A percentile compares a stretch with the other conserved stretches of the same genome.
These are phyloP conservation scores for Penicillium psychrosexuale DNA, from an alignment of 2,329 filamentous ascomycete species.

Conservation along the genomic window DNA sequence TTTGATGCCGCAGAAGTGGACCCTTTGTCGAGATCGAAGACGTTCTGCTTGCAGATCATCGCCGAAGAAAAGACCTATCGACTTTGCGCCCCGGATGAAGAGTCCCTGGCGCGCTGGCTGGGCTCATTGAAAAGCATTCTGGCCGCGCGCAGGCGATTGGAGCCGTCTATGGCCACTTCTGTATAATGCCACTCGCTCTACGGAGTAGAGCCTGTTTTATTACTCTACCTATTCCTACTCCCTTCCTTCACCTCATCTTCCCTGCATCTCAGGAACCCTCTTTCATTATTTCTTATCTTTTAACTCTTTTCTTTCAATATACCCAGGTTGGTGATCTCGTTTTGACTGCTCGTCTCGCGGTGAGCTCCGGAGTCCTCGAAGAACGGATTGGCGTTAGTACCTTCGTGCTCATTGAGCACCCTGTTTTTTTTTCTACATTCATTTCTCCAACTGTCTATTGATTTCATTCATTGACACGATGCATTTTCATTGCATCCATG, in stretches of 20 bases:
- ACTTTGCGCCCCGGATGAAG: constrained; percentile 76
- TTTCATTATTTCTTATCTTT: constrained; percentile 1
- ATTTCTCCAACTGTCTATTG: neutral
- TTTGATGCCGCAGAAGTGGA: constrained; percentile 93
- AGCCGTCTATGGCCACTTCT: constrained; percentile 18
- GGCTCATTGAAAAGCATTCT: constrained; percentile 79
- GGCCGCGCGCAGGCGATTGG: constrained; percentile 36
- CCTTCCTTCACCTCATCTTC: neutral
- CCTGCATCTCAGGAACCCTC: neutral
- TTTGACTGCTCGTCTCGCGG: constrained; percentile 1
- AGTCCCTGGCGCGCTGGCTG: constrained; percentile 76
- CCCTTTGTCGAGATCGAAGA: constrained; percentile 77
- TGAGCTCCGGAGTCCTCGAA: constrained; percentile 7
- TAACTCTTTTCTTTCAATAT: constrained; percentile 19
- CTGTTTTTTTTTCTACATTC: neutral
- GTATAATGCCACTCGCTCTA: constrained; percentile 1
- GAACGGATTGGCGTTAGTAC: constrained; percentile 15
- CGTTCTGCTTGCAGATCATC: constrained; percentile 86
- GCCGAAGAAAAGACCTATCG: constrained; percentile 83
- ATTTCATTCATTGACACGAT: neutral
- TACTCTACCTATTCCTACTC: neutral
- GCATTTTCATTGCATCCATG: neutral
- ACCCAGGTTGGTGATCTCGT: constrained; percentile 18
- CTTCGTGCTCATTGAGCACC: neutral
- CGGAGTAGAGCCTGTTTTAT: neutral